Conservation (phyloP, 192 early-diverging fungal species). For the Mortierella claussenii region DNA sequence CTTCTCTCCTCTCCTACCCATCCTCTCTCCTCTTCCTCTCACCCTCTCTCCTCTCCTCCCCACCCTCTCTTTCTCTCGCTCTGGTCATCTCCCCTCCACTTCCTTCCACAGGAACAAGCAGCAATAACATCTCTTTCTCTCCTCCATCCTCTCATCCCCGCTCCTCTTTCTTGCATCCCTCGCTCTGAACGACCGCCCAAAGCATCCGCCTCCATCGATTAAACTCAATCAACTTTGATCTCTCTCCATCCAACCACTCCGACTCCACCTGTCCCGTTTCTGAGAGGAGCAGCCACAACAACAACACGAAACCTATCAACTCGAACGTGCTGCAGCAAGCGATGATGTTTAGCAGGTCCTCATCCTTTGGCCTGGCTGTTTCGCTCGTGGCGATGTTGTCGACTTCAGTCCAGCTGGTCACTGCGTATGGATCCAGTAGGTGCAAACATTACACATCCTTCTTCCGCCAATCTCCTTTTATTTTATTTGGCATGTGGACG, state of each 20-base stretch:
- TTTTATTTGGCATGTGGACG: too few relatives aligned
- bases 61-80: not conserved
- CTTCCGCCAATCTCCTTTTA: conserved; percentile 3
- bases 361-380: conserved; percentile 11
- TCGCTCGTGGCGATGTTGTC: conserved; percentile 6
- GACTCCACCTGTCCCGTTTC: not conserved
- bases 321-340: not conserved
- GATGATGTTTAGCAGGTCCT: too few relatives aligned
- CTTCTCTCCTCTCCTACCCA: not conserved
- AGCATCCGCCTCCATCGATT: not conserved
- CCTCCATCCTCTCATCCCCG: not conserved
- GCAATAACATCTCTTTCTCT: not conserved
- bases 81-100: not conserved
- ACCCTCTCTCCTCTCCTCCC: not conserved
- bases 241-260: not conserved
- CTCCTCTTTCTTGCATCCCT: not conserved
- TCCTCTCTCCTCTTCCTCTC: not conserved
- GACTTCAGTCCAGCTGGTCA: conserved; percentile 4
- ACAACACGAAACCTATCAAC: not conserved
- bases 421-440: conserved; percentile 28
- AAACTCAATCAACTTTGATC: not conserved
- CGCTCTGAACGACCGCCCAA: not conserved
- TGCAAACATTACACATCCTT: not conserved
- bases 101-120: not conserved
- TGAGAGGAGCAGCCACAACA: not conserved